A percentile compares a stretch with the other conserved stretches of the same genome.
Evolutionary conservation across 768 basidiomycete genomes (phyloP).

Genomic region (Calvatia gigantea): DNA sequence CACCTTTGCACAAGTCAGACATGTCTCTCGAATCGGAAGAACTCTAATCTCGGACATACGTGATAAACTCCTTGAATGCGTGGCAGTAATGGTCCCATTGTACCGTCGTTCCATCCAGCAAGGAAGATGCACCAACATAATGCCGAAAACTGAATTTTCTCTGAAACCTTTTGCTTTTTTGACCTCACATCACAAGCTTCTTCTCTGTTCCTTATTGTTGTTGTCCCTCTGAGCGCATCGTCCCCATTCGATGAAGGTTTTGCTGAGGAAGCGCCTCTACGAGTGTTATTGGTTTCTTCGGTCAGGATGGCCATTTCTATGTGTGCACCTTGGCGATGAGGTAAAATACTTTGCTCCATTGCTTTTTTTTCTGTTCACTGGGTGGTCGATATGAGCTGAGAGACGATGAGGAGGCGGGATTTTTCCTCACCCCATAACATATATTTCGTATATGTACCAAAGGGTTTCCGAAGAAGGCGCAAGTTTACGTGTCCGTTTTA

Average conservation of each 20-base stretch:
- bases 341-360: not conserved
- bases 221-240: not conserved
- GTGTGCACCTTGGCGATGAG: not conserved
- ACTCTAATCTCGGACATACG: slow-evolving; percentile 34
- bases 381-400: too few relatives aligned
- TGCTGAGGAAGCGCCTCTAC: not conserved
- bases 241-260: not conserved
- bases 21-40: not conserved
- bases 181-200: slow-evolving; percentile 11
- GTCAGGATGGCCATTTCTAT: not conserved
- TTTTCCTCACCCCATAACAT: too few relatives aligned
- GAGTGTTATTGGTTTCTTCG: not conserved
- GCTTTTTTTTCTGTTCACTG: too few relatives aligned
- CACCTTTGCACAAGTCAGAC: slow-evolving; percentile 28
- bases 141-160: slow-evolving; percentile 46
- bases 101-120: slow-evolving; percentile 77
- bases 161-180: slow-evolving; percentile 19
- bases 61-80: slow-evolving; percentile 56
- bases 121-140: slow-evolving; percentile 58
- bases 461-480: too few relatives aligned
- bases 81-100: slow-evolving; percentile 71
- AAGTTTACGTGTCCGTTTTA: too few relatives aligned
- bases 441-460: too few relatives aligned
- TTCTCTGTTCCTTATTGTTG: not conserved
- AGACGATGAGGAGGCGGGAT: too few relatives aligned